A percentile compares a stretch with the other conserved stretches of the same genome.
These are phyloP conservation scores for Paramarasmius palmivorus DNA, from an alignment of 1,284 basidiomycete genomes.

Conservation along the genomic window DNA sequence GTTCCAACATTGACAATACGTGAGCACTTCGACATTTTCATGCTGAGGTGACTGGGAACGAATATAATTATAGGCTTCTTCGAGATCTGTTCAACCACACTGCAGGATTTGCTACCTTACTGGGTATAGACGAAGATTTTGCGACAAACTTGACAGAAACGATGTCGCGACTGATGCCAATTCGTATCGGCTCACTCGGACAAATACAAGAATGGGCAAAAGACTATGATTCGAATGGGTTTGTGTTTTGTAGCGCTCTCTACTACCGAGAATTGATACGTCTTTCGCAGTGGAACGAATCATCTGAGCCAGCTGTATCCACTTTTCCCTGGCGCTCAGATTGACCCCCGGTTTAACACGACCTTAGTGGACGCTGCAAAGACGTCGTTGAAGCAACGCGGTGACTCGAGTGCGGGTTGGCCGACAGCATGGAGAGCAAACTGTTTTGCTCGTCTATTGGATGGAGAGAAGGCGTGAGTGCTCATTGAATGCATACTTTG, in stretches of 20 bases:
- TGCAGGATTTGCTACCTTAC: constrained; percentile 14
- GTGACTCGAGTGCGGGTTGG: constrained; percentile 20
- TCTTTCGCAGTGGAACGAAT: constrained; percentile 11
- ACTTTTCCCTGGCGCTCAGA: constrained; percentile 19
- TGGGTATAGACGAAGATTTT: constrained; percentile 17
- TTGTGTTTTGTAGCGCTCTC: background rate
- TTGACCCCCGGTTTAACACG: constrained; percentile 18
- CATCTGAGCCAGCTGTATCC: constrained; percentile 19
- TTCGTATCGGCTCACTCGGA: constrained; percentile 19
- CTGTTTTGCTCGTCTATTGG: constrained; percentile 15
- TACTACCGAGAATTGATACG: background rate
- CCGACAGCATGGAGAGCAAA: constrained; percentile 19
- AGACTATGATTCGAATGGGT: constrained; percentile 14
- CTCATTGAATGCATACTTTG: no score
- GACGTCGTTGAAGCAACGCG: constrained; percentile 15
- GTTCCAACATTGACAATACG: constrained; percentile 21
- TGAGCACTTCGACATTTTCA: background rate
- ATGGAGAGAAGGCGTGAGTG: constrained; percentile 16
- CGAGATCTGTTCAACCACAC: constrained; percentile 22
- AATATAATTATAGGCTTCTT: constrained; percentile 8
- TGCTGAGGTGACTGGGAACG: background rate
- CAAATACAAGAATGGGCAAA: constrained; percentile 20
- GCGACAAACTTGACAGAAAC: constrained; percentile 15
- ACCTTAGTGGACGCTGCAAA: constrained; percentile 18
- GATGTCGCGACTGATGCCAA: constrained; percentile 15